phyloP scores from a whole-genome alignment of 1,284 basidiomycete genomes.

The Anthracocystis walkeri region DNA sequence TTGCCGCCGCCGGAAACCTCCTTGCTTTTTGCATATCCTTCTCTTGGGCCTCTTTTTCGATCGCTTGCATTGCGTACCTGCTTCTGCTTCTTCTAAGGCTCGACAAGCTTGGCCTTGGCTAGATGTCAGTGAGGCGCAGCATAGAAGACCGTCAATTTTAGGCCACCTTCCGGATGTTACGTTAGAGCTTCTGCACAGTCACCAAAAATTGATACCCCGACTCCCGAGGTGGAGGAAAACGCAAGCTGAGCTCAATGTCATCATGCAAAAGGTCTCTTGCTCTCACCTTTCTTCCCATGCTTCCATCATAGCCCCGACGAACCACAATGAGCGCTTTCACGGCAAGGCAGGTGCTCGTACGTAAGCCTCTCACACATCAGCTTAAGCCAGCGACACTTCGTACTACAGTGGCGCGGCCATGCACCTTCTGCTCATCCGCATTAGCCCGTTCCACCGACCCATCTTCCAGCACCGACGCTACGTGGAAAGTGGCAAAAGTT shows the following conservation, averaged over 20 bases:
- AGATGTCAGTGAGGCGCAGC: too few species aligned
- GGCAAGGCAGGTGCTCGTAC: neutral
- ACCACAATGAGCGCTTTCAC: neutral
- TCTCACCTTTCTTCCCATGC: neutral
- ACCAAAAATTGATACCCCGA: neutral
- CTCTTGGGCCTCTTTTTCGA: too few species aligned
- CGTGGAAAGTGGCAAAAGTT: conserved; percentile 35
- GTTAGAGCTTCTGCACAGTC: too few species aligned
- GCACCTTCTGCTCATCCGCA: conserved; percentile 16
- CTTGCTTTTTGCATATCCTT: too few species aligned
- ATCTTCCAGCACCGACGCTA: neutral
- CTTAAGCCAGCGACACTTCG: neutral
- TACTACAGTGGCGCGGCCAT: neutral
- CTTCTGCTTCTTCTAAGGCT: too few species aligned
- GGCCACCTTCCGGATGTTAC: too few species aligned
- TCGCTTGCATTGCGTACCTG: too few species aligned
- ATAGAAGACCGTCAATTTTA: too few species aligned
- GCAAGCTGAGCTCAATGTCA: conserved; percentile 1
- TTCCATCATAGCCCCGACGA: neutral
- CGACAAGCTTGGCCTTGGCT: too few species aligned
- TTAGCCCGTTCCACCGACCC: neutral
- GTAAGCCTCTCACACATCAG: neutral
- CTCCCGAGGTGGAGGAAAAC: neutral
- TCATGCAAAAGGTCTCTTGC: neutral
- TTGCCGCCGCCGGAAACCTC: too few species aligned